Conservation (phyloP, 495 filamentous ascomycete species). For the Neurospora africana region DNA sequence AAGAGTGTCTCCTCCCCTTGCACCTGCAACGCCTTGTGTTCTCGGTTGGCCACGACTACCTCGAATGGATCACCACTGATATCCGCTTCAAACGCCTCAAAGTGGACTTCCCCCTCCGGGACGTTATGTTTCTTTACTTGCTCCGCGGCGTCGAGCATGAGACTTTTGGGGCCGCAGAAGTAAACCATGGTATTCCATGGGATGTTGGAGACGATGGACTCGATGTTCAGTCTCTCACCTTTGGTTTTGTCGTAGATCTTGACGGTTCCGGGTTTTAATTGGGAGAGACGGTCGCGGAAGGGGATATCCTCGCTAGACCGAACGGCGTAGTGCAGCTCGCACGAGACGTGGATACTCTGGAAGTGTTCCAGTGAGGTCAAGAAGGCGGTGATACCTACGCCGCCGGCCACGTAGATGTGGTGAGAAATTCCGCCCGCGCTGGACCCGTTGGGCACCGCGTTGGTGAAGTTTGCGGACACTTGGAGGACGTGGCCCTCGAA, state of each 20-base stretch:
- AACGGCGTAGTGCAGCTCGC: constrained; percentile 39
- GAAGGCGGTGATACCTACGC: constrained; percentile 46
- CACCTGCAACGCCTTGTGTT: constrained; percentile 20
- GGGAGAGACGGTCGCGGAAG: constrained; percentile 29
- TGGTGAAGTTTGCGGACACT: constrained; percentile 28
- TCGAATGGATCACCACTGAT: constrained; percentile 46
- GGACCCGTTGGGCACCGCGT: constrained; percentile 16
- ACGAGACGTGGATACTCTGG: constrained; percentile 32
- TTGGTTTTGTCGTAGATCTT: constrained; percentile 36
- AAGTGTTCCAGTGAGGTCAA: constrained; percentile 24
- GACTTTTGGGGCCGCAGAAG: constrained; percentile 40
- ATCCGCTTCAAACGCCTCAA: constrained; percentile 43
- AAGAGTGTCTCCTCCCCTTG: constrained; percentile 34
- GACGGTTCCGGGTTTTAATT: constrained; percentile 22
- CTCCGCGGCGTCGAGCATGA: constrained; percentile 36
- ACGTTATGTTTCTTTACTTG: constrained; percentile 29
- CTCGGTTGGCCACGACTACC: constrained; percentile 30
- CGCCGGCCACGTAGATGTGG: constrained; percentile 43
- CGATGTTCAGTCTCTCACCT: constrained; percentile 39
- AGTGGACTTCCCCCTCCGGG: constrained; percentile 38
- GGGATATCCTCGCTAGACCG: constrained; percentile 28
- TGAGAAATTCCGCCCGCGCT: constrained; percentile 24
- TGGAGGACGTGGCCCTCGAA: constrained; percentile 35
- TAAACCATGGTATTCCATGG: constrained; percentile 43
- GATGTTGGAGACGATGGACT: constrained; percentile 24